Conservation (phyloP, 2,329 filamentous ascomycete genomes). For the Cytospora piceicola region DNA sequence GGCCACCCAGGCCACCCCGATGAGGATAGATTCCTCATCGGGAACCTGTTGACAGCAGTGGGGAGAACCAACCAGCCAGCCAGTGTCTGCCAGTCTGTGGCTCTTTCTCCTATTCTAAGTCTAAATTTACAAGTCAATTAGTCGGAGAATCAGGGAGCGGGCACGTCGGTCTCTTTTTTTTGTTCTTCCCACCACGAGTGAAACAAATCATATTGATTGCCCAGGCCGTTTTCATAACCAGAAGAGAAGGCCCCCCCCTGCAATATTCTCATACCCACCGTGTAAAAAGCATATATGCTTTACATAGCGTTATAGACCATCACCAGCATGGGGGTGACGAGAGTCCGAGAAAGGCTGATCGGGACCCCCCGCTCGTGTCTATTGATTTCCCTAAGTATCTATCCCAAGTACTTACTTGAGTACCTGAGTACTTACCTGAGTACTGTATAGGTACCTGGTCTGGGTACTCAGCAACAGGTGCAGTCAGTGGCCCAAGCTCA, state of each 20-base stretch:
- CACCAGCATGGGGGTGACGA: too few species aligned
- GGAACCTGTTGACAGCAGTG: constrained; percentile 13
- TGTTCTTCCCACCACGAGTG: background rate
- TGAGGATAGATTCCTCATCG: constrained; percentile 18
- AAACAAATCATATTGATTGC: background rate
- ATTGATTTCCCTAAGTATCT: too few species aligned
- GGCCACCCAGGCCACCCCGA: background rate
- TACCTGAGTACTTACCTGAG: too few species aligned
- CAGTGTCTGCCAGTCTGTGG: background rate
- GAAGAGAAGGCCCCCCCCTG: background rate
- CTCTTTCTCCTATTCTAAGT: background rate
- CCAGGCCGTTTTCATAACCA: background rate
- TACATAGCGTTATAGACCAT: background rate
- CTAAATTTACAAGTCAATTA: background rate
- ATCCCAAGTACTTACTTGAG: too few species aligned
- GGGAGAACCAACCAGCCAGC: background rate
- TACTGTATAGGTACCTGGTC: too few species aligned
- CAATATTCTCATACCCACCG: too few species aligned
- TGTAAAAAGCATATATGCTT: too few species aligned
- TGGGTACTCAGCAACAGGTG: background rate
- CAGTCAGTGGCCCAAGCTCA: background rate
- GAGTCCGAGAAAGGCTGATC: too few species aligned
- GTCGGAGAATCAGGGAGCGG: background rate
- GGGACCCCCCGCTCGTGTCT: too few species aligned
- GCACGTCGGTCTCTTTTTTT: background rate